Evolutionary conservation across 768 basidiomycete species (phyloP), one percentile per base, ranked within the genome.

Genomic region (Boletus subcaerulescens): DNA sequence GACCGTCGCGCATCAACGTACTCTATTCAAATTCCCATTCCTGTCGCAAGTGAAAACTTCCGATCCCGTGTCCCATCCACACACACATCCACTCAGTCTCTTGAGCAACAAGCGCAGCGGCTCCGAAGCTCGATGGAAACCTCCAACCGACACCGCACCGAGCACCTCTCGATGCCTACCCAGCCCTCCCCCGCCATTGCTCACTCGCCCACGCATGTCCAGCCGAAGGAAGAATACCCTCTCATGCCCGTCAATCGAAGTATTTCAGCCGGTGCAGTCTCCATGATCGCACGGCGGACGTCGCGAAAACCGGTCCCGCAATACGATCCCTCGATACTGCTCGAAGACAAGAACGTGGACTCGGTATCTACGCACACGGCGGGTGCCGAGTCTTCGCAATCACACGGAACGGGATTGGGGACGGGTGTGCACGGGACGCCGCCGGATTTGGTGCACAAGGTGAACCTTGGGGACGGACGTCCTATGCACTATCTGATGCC

Each of bases 401-500:
- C 67, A 39, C 64, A 70, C 33, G 60, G 68, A 35, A 56, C 60
- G 39, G 68, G 57, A 48, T 36, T 24, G 40, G 55, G 51, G 4
- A 15, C 57, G 39, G 62, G 53, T 13, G 8, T 26, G 11, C 38
- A 45, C 50, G 57, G 49, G 51, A 45, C 46, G 18, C 41, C 61
- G 56, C 50, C 53, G 49, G 66, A 48, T 60, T 67, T 77, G 56
- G 53, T 45, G 31, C 79, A 73, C 60, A 79, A 79, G 65, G 66
- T 68, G 39, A 78, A 76, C 65, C 73, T 81, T 65, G 80, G 76
- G 48, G 73, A 73, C 33, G 74, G 74, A 24, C 69, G 75, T 42
- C 74, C 75, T 24, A 58, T 84, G 55, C 83, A 84, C 65, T 83
- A 81, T 71, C 64, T 84, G 54, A 83, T 84, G 40, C 83, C 83